These are phyloP conservation scores for Hysterangium stoloniferum DNA, from an alignment of 768 basidiomycete genomes.

Conservation along the genomic window DNA sequence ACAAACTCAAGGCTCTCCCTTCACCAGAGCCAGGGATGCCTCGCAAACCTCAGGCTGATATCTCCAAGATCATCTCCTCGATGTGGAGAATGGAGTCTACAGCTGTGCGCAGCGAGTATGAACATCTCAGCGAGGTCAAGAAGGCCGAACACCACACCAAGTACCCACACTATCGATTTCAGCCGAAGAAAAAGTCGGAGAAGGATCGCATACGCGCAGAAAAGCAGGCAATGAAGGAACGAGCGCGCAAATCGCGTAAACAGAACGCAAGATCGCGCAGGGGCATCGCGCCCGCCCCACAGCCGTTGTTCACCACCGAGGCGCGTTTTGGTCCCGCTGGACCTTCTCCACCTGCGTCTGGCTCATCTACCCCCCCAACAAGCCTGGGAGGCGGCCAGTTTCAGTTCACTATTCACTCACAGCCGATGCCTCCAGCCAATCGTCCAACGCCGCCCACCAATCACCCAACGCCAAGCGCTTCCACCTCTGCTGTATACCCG, in stretches of 20 bases:
- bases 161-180: conserved; percentile 53
- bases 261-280: conserved; percentile 12
- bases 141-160: conserved; percentile 43
- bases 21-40: conserved; percentile 27
- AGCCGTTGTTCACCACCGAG: conserved; percentile 16
- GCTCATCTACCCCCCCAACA: conserved; percentile 35
- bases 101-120: conserved; percentile 41
- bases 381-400: conserved; percentile 2
- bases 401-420: conserved; percentile 22
- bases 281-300: neutral
- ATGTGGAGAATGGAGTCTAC: conserved; percentile 56
- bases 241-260: conserved; percentile 21
- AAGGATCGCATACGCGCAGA: conserved; percentile 35
- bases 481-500: neutral
- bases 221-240: conserved; percentile 34
- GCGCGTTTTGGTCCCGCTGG: conserved; percentile 27
- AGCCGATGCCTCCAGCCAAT: conserved; percentile 25
- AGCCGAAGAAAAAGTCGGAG: conserved; percentile 46
- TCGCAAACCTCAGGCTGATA: conserved; percentile 45
- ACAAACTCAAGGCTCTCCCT: conserved; percentile 40
- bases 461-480: conserved; percentile 19
- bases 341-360: conserved; percentile 48
- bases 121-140: conserved; percentile 27
- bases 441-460: conserved; percentile 29
- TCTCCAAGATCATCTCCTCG: conserved; percentile 54